Base-by-base conservation (phyloP, 2,329 filamentous ascomycete species). In the Colletotrichum echinochloae region DNA sequence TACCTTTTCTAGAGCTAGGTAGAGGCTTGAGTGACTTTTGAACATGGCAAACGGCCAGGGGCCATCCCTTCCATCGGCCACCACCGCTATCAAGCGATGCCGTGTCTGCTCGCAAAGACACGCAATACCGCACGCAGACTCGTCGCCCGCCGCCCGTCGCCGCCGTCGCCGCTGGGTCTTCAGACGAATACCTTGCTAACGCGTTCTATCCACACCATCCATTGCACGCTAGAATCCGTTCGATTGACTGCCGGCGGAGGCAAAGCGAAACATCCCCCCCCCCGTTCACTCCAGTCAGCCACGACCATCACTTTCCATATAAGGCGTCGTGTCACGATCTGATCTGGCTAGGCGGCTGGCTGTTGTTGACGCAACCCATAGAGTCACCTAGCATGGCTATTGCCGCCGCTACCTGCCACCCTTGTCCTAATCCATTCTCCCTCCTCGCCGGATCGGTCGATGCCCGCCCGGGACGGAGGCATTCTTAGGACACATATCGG, bases 401-500 rank as follows among this genome's bases (percentile, higher is more conserved):
- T 51, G 49, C 66, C 49, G 62, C 49, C 56, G n/a, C 56, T 68
- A n/a, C n/a, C n/a, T n/a, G 16, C 26, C 33, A 56, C 55, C 48
- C 55, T 70, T 49, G 66, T 28, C 18, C 33, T 28, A 33, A 48
- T 49, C 33, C 18, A 57, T 26, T 39, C 33, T 39, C 41, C 39
- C 56, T 51, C 33, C 26, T 37, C 41, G 5, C 44, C 37, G 51
- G 63, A 70, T 70, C 66, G 66, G 56, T 56, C 62, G 66, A 61
- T 70, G 46, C 56, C 20, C 39, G 35, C 20, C 56, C 66, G 56
- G 56, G 35, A 49, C 33, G 55, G 55, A 51, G 35, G 63, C 66
- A 56, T 66, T 56, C 66, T 57, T 8, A 49, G 62, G 49, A 70
- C 63, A 56, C 49, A 63, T 62, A 52, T 56, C 62, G 62, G 65